Evolutionary conservation across 768 basidiomycete genomes (phyloP).

Genomic region (Coprinopsis sp.): DNA sequence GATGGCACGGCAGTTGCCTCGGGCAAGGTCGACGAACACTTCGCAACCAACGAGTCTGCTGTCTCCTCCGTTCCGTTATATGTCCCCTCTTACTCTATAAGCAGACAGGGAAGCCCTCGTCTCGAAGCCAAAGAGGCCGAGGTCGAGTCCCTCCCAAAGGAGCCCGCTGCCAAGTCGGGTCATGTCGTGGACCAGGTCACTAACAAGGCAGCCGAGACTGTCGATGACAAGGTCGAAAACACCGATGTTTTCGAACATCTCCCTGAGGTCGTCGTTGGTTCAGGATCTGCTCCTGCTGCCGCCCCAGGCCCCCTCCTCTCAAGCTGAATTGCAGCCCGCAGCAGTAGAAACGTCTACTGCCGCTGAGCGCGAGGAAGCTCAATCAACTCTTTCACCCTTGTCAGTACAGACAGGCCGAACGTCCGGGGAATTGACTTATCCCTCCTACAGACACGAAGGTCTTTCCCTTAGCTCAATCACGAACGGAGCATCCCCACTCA

Average conservation of each 20-base stretch:
- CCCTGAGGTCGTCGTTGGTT: too few relatives aligned
- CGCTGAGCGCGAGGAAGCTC: too few relatives aligned
- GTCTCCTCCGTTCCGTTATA: slow-evolving; percentile 8
- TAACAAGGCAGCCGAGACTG: slow-evolving; percentile 1
- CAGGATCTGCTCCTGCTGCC: too few relatives aligned
- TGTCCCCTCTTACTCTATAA: slow-evolving; percentile 21
- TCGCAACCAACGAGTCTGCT: neutral
- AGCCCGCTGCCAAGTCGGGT: neutral
- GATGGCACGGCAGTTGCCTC: neutral
- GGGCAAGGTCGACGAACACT: neutral
- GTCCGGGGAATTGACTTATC: slow-evolving; percentile 1
- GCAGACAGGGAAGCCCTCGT: slow-evolving; percentile 18
- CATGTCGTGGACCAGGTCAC: neutral
- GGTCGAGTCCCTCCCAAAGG: neutral
- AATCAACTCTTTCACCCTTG: too few relatives aligned
- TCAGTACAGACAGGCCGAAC: too few relatives aligned
- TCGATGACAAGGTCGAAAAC: slow-evolving; percentile 6
- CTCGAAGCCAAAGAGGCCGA: neutral
- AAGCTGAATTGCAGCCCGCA: too few relatives aligned
- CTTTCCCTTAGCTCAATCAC: neutral
- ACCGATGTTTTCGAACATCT: too few relatives aligned
- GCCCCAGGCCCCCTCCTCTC: too few relatives aligned
- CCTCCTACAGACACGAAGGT: neutral
- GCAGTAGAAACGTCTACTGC: too few relatives aligned
- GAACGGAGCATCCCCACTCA: neutral